Conservation (phyloP, 2,329 filamentous ascomycete genomes). For the Fusarium incarnatum region DNA sequence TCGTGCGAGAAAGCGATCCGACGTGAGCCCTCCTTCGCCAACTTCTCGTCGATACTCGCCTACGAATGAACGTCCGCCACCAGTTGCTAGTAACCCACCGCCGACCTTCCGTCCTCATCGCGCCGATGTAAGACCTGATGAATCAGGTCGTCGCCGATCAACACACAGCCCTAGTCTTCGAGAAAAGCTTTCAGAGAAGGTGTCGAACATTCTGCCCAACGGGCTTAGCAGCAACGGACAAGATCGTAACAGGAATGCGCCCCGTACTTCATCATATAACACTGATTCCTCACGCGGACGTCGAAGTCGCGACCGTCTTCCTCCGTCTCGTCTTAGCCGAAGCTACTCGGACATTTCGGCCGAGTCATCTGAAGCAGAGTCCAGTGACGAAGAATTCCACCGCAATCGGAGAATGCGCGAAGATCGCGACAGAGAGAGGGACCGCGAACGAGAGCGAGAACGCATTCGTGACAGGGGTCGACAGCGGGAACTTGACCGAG, state of each 20-base stretch:
- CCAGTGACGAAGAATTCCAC: slow-evolving; percentile 49
- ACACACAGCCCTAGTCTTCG: slow-evolving; percentile 55
- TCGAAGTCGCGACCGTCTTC: slow-evolving; percentile 56
- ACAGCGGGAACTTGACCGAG: slow-evolving; percentile 56
- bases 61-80: slow-evolving; percentile 45
- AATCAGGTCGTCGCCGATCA: slow-evolving; percentile 48
- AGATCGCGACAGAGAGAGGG: slow-evolving; percentile 49
- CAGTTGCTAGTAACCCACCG: slow-evolving; percentile 42
- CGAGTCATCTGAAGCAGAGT: slow-evolving; percentile 51
- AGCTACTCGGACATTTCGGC: slow-evolving; percentile 58
- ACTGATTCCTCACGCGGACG: slow-evolving; percentile 49
- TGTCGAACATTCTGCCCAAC: slow-evolving; percentile 58
- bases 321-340: slow-evolving; percentile 55
- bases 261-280: slow-evolving; percentile 50
- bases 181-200: slow-evolving; percentile 59
- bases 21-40: slow-evolving; percentile 44
- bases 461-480: slow-evolving; percentile 44
- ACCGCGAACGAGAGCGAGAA: slow-evolving; percentile 49
- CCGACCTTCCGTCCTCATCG: slow-evolving; percentile 50
- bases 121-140: slow-evolving; percentile 51
- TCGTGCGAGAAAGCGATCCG: slow-evolving; percentile 45
- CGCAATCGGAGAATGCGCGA: slow-evolving; percentile 42
- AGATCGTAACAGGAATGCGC: slow-evolving; percentile 54
- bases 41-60: slow-evolving; percentile 52
- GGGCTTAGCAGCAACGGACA: slow-evolving; percentile 40